phyloP scores from a whole-genome alignment of 495 filamentous ascomycete species.

The Penicillium ochrochloron region DNA sequence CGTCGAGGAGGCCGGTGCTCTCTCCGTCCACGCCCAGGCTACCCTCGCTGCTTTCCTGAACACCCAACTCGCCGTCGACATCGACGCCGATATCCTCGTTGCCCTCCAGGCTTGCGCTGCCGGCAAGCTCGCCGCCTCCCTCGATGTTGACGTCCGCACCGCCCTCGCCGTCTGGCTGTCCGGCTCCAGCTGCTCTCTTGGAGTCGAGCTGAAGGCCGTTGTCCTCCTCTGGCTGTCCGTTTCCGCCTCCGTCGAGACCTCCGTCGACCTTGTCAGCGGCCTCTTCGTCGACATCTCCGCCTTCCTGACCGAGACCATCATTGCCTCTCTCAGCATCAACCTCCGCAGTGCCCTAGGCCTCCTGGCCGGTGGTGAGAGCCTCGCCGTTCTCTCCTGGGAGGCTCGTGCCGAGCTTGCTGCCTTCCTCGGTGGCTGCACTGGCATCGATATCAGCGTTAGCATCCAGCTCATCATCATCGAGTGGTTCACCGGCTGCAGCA shows the following conservation, averaged over 20 bases:
- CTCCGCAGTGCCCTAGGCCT: constrained; percentile 43
- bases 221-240: constrained; percentile 50
- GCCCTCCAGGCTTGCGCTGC: constrained; percentile 39
- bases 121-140: constrained; percentile 38
- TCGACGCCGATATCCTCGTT: constrained; percentile 38
- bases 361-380: constrained; percentile 41
- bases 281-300: constrained; percentile 36
- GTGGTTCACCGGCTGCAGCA: constrained; percentile 49
- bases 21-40: constrained; percentile 38
- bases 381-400: constrained; percentile 39
- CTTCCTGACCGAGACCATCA: constrained; percentile 37
- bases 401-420: constrained; percentile 48
- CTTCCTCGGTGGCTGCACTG: constrained; percentile 42
- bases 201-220: constrained; percentile 48
- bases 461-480: constrained; percentile 47
- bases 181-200: constrained; percentile 42
- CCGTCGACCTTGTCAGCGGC: constrained; percentile 34
- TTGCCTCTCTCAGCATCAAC: constrained; percentile 38
- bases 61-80: constrained; percentile 30
- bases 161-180: constrained; percentile 47
- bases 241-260: constrained; percentile 35
- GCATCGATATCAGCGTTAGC: constrained; percentile 32
- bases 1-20: constrained; percentile 38
- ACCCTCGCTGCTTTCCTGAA: constrained; percentile 45
- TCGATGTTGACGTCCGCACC: constrained; percentile 39